Conservation (phyloP, 768 basidiomycete species). For the Polyporus arcularius region DNA sequence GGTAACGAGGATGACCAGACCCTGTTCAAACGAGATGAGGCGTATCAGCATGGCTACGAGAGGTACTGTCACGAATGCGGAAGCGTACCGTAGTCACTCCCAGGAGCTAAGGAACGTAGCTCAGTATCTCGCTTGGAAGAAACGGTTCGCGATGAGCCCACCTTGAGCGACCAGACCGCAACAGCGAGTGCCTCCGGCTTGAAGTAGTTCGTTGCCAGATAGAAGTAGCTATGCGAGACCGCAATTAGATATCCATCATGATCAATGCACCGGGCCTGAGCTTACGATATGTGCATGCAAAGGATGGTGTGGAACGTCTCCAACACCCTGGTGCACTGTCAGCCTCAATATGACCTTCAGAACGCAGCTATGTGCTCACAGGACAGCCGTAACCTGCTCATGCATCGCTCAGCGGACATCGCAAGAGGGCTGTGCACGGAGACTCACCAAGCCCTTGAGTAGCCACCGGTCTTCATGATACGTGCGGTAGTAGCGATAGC, state of each 20-base stretch:
- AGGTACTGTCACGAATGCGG: too few relatives aligned
- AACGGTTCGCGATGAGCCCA: neutral
- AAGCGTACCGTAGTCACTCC: constrained; percentile 10
- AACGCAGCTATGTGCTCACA: neutral
- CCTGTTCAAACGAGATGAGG: neutral
- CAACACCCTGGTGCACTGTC: neutral
- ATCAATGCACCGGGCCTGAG: neutral
- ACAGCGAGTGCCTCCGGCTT: constrained; percentile 4
- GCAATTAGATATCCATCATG: neutral
- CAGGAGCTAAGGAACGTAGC: neutral
- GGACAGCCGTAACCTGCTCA: neutral
- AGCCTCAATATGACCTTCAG: neutral
- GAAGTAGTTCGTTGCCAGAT: constrained; percentile 9
- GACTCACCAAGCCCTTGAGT: neutral
- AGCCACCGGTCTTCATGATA: neutral
- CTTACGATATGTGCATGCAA: neutral
- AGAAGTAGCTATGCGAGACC: constrained; percentile 3
- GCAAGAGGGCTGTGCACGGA: neutral
- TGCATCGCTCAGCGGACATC: neutral
- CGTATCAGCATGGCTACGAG: neutral
- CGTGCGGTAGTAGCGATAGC: neutral
- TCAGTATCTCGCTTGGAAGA: too few relatives aligned
- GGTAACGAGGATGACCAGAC: neutral
- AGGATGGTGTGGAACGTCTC: neutral
- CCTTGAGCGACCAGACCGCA: constrained; percentile 3